Evolutionary conservation across 2,329 filamentous ascomycete genomes (phyloP).

Genomic region (Fusarium keratoplasticum): DNA sequence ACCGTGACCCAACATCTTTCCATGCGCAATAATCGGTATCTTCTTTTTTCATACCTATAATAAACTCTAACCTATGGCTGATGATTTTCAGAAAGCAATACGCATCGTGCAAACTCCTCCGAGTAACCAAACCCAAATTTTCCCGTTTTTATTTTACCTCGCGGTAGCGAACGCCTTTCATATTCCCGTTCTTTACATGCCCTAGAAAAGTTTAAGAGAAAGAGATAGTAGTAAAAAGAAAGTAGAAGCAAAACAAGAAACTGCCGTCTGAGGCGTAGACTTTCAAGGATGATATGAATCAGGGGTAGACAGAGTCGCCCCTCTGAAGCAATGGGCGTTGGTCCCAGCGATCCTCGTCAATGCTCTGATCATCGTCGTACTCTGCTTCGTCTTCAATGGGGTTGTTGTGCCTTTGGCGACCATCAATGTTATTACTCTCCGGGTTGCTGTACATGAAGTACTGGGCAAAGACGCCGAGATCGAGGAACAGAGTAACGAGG

Average conservation of each 20-base stretch:
- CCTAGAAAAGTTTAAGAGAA: slow-evolving; percentile 9
- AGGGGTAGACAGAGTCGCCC: slow-evolving; percentile 45
- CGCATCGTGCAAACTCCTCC: slow-evolving; percentile 7
- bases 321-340: slow-evolving; percentile 53
- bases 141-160: slow-evolving; percentile 20
- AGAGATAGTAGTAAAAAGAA: slow-evolving; percentile 21
- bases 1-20: neutral
- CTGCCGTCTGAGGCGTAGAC: slow-evolving; percentile 12
- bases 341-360: slow-evolving; percentile 51
- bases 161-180: slow-evolving; percentile 30
- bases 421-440: slow-evolving; percentile 46
- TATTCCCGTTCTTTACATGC: slow-evolving; percentile 21
- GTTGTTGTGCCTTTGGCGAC: slow-evolving; percentile 17
- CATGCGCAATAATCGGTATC: neutral
- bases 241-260: slow-evolving; percentile 32
- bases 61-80: neutral
- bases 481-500: slow-evolving; percentile 85
- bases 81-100: neutral
- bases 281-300: neutral
- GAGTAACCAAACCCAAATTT: slow-evolving; percentile 4
- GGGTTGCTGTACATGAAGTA: slow-evolving; percentile 83
- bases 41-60: neutral
- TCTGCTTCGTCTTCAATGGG: slow-evolving; percentile 41
- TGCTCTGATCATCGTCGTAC: slow-evolving; percentile 44
- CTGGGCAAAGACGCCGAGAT: slow-evolving; percentile 88